These are phyloP conservation scores for Sporisorium scitamineum DNA, from an alignment of 1,284 basidiomycete species.

Conservation along the genomic window DNA sequence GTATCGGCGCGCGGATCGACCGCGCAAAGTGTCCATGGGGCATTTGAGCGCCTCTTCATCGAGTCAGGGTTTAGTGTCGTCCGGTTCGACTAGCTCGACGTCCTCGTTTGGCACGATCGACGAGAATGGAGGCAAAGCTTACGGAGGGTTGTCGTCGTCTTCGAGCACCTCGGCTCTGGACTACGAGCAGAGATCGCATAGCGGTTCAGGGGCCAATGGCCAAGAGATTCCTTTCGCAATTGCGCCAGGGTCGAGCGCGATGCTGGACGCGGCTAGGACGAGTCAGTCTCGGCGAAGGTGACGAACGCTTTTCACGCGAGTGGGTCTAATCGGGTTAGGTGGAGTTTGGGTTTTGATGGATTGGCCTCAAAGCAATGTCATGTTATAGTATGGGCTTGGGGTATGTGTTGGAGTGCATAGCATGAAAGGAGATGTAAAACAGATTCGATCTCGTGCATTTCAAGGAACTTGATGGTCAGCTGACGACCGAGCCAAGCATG, in stretches of 20 bases:
- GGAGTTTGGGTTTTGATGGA: too few species aligned
- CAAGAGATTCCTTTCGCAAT: slow-evolving; percentile 17
- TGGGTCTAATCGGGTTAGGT: too few species aligned
- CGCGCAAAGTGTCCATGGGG: slow-evolving; percentile 34
- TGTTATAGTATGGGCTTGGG: too few species aligned
- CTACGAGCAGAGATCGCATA: not conserved
- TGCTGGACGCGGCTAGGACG: slow-evolving; percentile 55
- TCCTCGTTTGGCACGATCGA: slow-evolving; percentile 27
- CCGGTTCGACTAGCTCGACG: slow-evolving; percentile 11
- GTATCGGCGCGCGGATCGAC: slow-evolving; percentile 11
- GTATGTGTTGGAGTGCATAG: too few species aligned
- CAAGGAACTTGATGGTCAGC: too few species aligned
- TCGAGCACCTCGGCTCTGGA: slow-evolving; percentile 18
- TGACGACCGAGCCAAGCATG: too few species aligned
- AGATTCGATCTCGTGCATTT: too few species aligned
- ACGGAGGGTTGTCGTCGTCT: slow-evolving; percentile 26
- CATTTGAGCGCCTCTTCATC: slow-evolving; percentile 30
- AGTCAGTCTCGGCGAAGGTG: slow-evolving; percentile 55
- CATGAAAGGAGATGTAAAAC: too few species aligned
- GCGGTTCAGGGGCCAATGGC: not conserved
- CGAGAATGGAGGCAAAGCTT: slow-evolving; percentile 15
- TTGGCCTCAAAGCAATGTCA: too few species aligned
- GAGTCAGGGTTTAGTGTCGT: slow-evolving; percentile 20
- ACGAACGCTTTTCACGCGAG: too few species aligned
- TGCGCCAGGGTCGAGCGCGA: slow-evolving; percentile 44